These are phyloP conservation scores for Pyracantha coccinea DNA, from an alignment of 331 rosid species.

Conservation along the genomic window DNA sequence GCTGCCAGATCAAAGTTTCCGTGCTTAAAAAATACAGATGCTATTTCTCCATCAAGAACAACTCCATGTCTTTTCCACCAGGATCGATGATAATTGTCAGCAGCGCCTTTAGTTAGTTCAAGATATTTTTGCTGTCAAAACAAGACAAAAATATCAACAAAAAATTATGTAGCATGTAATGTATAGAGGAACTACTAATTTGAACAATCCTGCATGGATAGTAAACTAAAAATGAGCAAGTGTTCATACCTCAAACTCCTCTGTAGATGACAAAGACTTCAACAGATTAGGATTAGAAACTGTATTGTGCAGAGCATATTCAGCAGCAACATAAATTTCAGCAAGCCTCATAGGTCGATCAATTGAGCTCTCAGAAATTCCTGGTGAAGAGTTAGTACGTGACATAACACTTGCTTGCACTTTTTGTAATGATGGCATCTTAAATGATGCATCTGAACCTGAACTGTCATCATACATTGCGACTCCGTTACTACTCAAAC, in stretches of 20 bases:
- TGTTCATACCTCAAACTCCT: slow-evolving; percentile 82
- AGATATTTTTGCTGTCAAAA: slow-evolving; percentile 77
- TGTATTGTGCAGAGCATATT: slow-evolving; percentile 73
- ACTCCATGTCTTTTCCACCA: slow-evolving; percentile 99
- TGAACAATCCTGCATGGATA: background rate
- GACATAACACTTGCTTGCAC: slow-evolving; percentile 53
- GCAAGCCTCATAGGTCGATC: slow-evolving; percentile 99
- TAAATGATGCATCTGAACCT: slow-evolving; percentile 56
- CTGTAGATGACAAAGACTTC: slow-evolving; percentile 68
- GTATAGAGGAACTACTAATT: background rate
- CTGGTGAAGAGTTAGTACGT: slow-evolving; percentile 92
- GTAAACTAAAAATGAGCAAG: slow-evolving; percentile 1
- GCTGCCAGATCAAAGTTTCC: slow-evolving; percentile 92
- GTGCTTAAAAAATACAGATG: slow-evolving; percentile 71
- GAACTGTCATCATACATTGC: slow-evolving; percentile 66
- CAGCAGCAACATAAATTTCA: slow-evolving; percentile 87
- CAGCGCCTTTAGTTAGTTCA: slow-evolving; percentile 93
- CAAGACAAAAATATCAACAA: background rate
- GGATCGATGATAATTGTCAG: slow-evolving; percentile 84
- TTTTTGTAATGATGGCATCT: slow-evolving; percentile 57
- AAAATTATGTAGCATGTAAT: background rate
- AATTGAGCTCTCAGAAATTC: slow-evolving; percentile 63
- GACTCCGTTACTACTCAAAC: slow-evolving; percentile 27
- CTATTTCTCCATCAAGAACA: slow-evolving; percentile 99
- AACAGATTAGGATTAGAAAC: slow-evolving; percentile 54